phyloP scores from a whole-genome alignment of 2,329 filamentous ascomycete genomes.

The Monilinia laxa region DNA sequence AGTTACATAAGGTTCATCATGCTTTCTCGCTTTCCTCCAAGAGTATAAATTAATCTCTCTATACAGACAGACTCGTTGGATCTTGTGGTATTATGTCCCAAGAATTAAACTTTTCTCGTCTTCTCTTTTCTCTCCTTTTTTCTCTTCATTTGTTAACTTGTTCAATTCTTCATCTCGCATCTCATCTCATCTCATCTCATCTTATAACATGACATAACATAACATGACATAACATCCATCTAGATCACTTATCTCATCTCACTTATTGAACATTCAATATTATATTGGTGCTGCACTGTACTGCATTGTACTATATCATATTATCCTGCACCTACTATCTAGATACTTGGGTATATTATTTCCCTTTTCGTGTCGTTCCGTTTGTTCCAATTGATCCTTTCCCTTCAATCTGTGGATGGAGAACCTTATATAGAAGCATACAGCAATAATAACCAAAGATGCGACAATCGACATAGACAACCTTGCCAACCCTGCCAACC shows the following conservation, averaged over 20 bases:
- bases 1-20: constrained; percentile 1
- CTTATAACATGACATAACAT: too few species aligned
- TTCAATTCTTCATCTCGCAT: not conserved
- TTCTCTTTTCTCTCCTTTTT: not conserved
- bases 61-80: too few species aligned
- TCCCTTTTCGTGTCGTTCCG: constrained; percentile 13
- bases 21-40: constrained; percentile 14
- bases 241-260: not conserved
- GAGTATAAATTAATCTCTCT: not conserved
- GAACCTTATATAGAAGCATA: not conserved
- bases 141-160: not conserved
- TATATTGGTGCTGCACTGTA: too few species aligned
- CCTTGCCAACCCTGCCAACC: not conserved
- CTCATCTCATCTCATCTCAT: too few species aligned
- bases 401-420: not conserved
- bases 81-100: too few species aligned
- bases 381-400: constrained; percentile 1
- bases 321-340: too few species aligned
- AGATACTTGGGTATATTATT: not conserved
- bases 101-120: too few species aligned
- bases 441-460: not conserved
- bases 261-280: not conserved
- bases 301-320: too few species aligned
- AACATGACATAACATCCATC: too few species aligned
- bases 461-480: constrained; percentile 6